phyloP scores from a whole-genome alignment of 1,284 basidiomycete genomes.

The Athelia sp. region DNA sequence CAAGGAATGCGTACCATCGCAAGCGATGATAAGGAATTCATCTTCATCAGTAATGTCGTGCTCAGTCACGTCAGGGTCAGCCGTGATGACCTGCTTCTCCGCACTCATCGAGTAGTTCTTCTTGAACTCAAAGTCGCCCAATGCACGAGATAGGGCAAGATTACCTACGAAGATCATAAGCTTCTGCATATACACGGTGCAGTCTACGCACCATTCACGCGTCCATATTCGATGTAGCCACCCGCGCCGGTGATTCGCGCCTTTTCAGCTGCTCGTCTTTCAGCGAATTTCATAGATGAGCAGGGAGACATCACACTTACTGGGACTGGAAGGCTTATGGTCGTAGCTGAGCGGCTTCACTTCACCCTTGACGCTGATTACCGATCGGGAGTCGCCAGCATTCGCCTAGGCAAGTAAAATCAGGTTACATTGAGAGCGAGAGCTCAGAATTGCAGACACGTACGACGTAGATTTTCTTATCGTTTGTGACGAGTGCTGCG shows the following conservation, averaged over 20 bases:
- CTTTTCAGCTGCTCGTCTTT: slow-evolving; percentile 82
- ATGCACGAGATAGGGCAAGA: slow-evolving; percentile 89
- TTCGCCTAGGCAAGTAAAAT: slow-evolving; percentile 66
- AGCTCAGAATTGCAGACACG: slow-evolving; percentile 21
- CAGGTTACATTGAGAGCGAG: slow-evolving; percentile 3
- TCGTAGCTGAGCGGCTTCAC: slow-evolving; percentile 90
- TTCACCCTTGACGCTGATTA: slow-evolving; percentile 83
- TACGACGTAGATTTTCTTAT: slow-evolving; percentile 81
- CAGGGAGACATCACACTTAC: slow-evolving; percentile 42
- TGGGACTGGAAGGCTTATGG: slow-evolving; percentile 91
- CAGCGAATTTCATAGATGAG: slow-evolving; percentile 9
- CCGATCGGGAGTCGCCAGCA: slow-evolving; percentile 93
- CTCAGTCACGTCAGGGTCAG: slow-evolving; percentile 86
- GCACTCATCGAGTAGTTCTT: slow-evolving; percentile 80
- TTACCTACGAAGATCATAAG: slow-evolving; percentile 59
- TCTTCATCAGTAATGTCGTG: slow-evolving; percentile 86
- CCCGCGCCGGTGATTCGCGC: slow-evolving; percentile 89
- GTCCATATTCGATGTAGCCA: slow-evolving; percentile 95
- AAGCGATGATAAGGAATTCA: slow-evolving; percentile 94
- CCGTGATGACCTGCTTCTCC: slow-evolving; percentile 94
- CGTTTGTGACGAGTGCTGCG: slow-evolving; percentile 75
- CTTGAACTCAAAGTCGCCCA: slow-evolving; percentile 99
- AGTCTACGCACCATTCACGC: slow-evolving; percentile 78
- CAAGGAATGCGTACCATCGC: slow-evolving; percentile 70
- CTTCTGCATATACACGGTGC: slow-evolving; percentile 4